A percentile compares a stretch with the other conserved stretches of the same genome.
phyloP scores from a whole-genome alignment of 805 yeast genomes.

The Saccharomycopsis selenospora region DNA sequence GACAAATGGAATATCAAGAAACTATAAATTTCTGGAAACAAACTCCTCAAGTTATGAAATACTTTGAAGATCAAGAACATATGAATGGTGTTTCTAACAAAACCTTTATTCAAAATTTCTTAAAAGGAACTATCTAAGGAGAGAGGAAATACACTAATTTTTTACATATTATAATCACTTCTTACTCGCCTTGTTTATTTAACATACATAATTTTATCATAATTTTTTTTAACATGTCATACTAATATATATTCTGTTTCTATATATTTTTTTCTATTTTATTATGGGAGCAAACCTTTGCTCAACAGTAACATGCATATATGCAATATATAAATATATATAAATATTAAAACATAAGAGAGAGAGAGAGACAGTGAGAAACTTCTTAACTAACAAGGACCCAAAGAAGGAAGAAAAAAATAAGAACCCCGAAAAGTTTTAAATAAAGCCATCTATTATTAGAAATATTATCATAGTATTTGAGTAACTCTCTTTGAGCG shows the following conservation, averaged over 20 bases:
- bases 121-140: slow-evolving; percentile 41
- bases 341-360: neutral
- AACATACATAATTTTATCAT: too few species aligned
- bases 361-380: neutral
- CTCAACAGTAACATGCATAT: too few species aligned
- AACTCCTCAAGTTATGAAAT: slow-evolving; percentile 74
- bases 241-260: too few species aligned
- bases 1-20: slow-evolving; percentile 88
- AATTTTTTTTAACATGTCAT: too few species aligned
- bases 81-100: slow-evolving; percentile 50
- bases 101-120: slow-evolving; percentile 65
- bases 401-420: slow-evolving; percentile 71
- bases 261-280: too few species aligned
- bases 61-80: slow-evolving; percentile 60
- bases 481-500: slow-evolving; percentile 88
- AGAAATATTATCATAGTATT: slow-evolving; percentile 80
- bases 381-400: slow-evolving; percentile 54
- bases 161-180: too few species aligned
- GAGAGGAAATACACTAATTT: too few species aligned
- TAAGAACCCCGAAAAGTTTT: slow-evolving; percentile 80
- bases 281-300: too few species aligned
- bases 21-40: slow-evolving; percentile 87
- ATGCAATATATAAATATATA: neutral
- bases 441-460: slow-evolving; percentile 89
- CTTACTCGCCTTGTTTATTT: too few species aligned